Conservation (phyloP, 306 rosid species). For the Oemleria cerasiformis region DNA sequence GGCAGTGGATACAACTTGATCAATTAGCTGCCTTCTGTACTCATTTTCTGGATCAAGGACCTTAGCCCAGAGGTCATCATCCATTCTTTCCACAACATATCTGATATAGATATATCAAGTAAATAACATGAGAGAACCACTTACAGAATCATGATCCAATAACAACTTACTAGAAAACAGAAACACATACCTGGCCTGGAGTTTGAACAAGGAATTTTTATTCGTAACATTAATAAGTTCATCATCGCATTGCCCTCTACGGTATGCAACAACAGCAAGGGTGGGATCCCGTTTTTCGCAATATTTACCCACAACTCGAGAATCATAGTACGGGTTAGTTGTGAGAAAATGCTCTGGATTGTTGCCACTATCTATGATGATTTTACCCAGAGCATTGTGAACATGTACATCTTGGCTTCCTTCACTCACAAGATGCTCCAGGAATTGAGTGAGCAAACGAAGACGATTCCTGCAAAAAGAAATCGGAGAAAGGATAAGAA, state of each 20-base stretch:
- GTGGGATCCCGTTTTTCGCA: conserved; percentile 99
- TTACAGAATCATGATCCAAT: neutral
- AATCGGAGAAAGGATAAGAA: conserved; percentile 19
- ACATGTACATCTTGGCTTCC: conserved; percentile 99
- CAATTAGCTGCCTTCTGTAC: conserved; percentile 86
- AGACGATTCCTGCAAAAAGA: conserved; percentile 76
- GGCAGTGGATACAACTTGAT: conserved; percentile 96
- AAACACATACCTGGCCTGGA: conserved; percentile 80
- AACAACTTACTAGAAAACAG: conserved; percentile 7
- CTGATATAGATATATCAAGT: conserved; percentile 37
- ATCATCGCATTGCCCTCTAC: conserved; percentile 95
- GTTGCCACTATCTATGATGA: conserved; percentile 93
- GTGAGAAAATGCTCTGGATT: conserved; percentile 99
- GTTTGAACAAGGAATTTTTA: conserved; percentile 92
- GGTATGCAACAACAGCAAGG: conserved; percentile 93
- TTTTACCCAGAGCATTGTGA: conserved; percentile 97
- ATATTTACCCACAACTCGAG: conserved; percentile 97
- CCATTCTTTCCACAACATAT: conserved; percentile 98
- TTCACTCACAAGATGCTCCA: conserved; percentile 98
- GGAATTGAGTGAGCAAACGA: conserved; percentile 85
- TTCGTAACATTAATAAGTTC: conserved; percentile 91
- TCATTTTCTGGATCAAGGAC: conserved; percentile 87
- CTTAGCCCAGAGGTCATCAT: conserved; percentile 87
- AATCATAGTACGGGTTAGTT: conserved; percentile 96
- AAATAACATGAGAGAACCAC: conserved; percentile 6